A percentile compares a stretch with the other conserved stretches of the same genome.
Conservation (phyloP, 2,329 filamentous ascomycete species). For the Botrytis sinoallii region DNA sequence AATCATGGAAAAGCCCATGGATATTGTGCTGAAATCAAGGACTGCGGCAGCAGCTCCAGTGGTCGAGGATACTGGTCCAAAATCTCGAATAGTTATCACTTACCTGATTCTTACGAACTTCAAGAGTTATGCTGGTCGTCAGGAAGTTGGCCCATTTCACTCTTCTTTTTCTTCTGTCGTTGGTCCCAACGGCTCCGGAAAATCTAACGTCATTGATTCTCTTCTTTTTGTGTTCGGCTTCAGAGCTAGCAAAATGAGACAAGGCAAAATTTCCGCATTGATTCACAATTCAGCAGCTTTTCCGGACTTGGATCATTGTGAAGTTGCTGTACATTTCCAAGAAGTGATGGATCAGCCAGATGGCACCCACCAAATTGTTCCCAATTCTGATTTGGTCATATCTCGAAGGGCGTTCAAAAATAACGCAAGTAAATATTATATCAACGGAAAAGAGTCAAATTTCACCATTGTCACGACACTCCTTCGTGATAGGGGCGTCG, state of each 20-base stretch:
- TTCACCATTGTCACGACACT: constrained; percentile 90
- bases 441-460: constrained; percentile 83
- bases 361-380: constrained; percentile 72
- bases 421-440: constrained; percentile 97
- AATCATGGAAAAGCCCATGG: constrained; percentile 83
- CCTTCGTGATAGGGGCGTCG: constrained; percentile 82
- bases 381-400: constrained; percentile 80
- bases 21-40: constrained; percentile 86
- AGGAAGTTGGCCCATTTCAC: constrained; percentile 96
- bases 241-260: constrained; percentile 97
- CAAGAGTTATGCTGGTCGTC: constrained; percentile 95
- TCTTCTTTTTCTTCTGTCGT: constrained; percentile 97
- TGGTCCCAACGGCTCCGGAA: constrained; percentile 95
- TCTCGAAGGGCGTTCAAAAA: constrained; percentile 95
- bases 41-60: constrained; percentile 61
- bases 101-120: constrained; percentile 93
- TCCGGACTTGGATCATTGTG: constrained; percentile 83
- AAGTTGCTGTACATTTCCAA: constrained; percentile 95
- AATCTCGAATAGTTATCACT: constrained; percentile 86
- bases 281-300: constrained; percentile 94
- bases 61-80: constrained; percentile 74
- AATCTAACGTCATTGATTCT: constrained; percentile 98
- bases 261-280: constrained; percentile 94
- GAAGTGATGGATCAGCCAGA: constrained; percentile 86
- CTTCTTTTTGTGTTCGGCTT: constrained; percentile 99